A percentile compares a stretch with the other conserved stretches of the same genome.
These are phyloP conservation scores for Candida methanosorbosa DNA, from an alignment of 805 yeast species.

Conservation along the genomic window DNA sequence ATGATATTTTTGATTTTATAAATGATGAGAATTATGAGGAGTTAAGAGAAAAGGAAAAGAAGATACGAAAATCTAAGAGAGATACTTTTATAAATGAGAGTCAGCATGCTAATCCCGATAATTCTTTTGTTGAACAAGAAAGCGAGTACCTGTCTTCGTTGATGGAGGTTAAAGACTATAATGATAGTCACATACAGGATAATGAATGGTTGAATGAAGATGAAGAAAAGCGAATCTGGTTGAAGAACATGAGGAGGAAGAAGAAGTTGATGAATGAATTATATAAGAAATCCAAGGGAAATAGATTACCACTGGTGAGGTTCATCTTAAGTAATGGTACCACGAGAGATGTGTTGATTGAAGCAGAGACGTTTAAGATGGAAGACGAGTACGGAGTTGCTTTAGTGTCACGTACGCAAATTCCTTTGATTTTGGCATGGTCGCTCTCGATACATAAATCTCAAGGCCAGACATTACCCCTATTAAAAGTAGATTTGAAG, in stretches of 20 bases:
- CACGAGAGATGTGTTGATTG: constrained; percentile 67
- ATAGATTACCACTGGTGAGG: constrained; percentile 66
- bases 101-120: no score
- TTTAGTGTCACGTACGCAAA: constrained; percentile 64
- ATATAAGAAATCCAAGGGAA: constrained; percentile 33
- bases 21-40: constrained; percentile 1
- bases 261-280: constrained; percentile 32
- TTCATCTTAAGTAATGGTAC: constrained; percentile 66
- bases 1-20: not conserved
- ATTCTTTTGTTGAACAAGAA: no score
- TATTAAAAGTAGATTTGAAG: constrained; percentile 68
- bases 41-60: no score
- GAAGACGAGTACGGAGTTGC: constrained; percentile 67
- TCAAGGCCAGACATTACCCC: constrained; percentile 83
- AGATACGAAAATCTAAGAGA: no score
- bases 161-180: no score
- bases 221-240: no score
- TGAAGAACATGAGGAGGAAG: no score
- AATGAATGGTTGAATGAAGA: no score
- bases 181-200: constrained; percentile 26
- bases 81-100: no score
- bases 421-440: constrained; percentile 94
- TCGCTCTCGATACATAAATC: constrained; percentile 92
- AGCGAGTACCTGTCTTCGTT: no score
- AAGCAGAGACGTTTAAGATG: constrained; percentile 74